Base-by-base conservation (phyloP, 176 grass and related monocot genomes). In the Oryza glaberrima region DNA sequence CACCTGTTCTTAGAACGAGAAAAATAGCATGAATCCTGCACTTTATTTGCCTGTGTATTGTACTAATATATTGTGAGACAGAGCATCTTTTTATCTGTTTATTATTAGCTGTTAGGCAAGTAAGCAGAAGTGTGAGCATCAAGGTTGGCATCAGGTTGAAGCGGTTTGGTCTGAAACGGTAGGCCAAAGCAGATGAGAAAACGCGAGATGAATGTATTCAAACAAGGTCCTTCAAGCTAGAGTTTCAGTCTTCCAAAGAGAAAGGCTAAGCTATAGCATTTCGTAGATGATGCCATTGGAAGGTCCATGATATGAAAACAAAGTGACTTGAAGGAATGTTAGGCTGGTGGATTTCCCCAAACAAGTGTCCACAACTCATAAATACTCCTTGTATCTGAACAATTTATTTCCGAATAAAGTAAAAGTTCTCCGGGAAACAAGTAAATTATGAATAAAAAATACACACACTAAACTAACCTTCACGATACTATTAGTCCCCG, bases 91-190 rank as follows among this genome's bases (percentile, higher is more conserved):
- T 65, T 12, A 45, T n/a, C 52, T 22, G 80, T 40, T 72, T 69
- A 44, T 72, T 69, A 46, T 63, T 7, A 30, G 9, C n/a, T 30
- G 16, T 64, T 63, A 14, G 15, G 23, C 6, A 19, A 73, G 35
- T 64, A 58, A 78, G 63, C 78, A 11, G 8, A 82, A 75, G 88
- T 78, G 61, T 83, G 44, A 52, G 67, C 9, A 15, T 36, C 23
- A 86, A 83, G 88, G 48, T 51, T 83, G 84, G 70, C 2, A 89
- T 89, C 11, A 11, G 41, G 11, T 36, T 23, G 30, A 67, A 30
- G 30, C 11, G 2, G 44, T 76, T 76, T 41, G 13, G 19, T 65
- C 26, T 35, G 26, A 73, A 73, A 47, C 19, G 25, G 69, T 43
- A 72, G 70, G 69, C 36, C 12, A 16, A 72, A 44, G 1, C 20